Evolutionary conservation across 2,329 filamentous ascomycete species (phyloP), one percentile per base, ranked within the genome.

Genomic region (Taxawa tesnikishii): DNA sequence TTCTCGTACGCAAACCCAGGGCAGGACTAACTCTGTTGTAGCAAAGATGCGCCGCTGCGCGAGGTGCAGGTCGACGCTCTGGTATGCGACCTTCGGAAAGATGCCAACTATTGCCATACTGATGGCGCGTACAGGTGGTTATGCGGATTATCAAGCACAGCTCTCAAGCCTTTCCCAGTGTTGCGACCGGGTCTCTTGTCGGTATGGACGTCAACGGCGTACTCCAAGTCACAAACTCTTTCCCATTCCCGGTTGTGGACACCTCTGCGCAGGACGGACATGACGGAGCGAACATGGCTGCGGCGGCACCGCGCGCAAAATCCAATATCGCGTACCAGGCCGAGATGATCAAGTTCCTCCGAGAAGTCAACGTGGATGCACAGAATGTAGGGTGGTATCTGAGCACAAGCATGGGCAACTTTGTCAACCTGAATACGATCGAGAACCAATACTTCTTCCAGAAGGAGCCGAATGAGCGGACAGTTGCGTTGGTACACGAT

Each of bases 351-450:
- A 82, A 85, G 53, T 85, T 90, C 60, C 67, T 96, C 42, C 81
- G 88, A 58, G 90, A 96, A 63, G 90, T 98, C 52, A 98, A 96
- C 59, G 83, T 96, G 38, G 90, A 98, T 58, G 90, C 90, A 44
- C 94, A 96, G 68, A 92, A 84, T 51, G 84, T 93, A 38, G 90
- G 90, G 50, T 98, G 87, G 87, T 98, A 98, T 67, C 94, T 85
- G 38, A 94, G 85, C 65, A 84, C 87, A 42, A 94, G 85, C 59
- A 92, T 98, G 83, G 90, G 90, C 60, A 96, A 94, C 70, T 96
- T 96, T 49, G 72, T 96, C 68, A 94, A 87, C 68, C 60, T 81
- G 54, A 83, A 80, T 67, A 87, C 94, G 55, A 83, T 98, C 60
- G 90, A 98, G 72, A 98, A 96, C 68, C 87, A 94, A 62, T 85